Base-by-base conservation (phyloP, 176 grass and related monocot genomes). In the Carex littledalei region DNA sequence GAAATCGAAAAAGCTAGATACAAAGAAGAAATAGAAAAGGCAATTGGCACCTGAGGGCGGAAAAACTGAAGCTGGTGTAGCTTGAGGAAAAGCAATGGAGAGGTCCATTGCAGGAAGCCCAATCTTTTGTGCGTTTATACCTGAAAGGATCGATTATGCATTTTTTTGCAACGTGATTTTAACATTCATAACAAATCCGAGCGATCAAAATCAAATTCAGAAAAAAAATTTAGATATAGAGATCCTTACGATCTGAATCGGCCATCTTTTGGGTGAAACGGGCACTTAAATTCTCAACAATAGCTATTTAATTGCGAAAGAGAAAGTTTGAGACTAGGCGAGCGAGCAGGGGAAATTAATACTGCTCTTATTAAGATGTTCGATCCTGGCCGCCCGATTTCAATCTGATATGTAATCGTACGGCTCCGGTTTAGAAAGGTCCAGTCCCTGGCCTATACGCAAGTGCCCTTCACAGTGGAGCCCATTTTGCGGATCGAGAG, bases 21-120 rank as follows among this genome's bases (percentile, higher is more conserved):
- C 43, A 45, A 8, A 80, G 45, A 20, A 15, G 37, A 53, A 18
- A 50, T 29, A 58, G 6, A 47, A 31, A 43, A 39, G 13, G 29
- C 6, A 81, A 13, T 83, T 35, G 78, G 90, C 64, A 91, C 93
- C 88, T 77, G 87, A 29, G 21, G 89, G 83, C 2, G 90, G 93
- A 86, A 95, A 95, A 32, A 89, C 11, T 8, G 93, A 92, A 58
- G 88, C 93, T 81, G 93, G 89, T 20, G 90, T 92, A 47, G 87
- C 90, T 81, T 92, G 90, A 86, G 85, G 90, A 81, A 95, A 95
- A 47, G 90, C 90, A 60, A 82, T 52, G 50, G 82, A 64, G 22
- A 94, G 52, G 11, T 94, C 90, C 50, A 92, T 34, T 50, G 93
- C 83, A 53, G 90, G 90, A 31, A 92, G 79, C 13, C 93, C 89